Evolutionary conservation across 345 rosid species (phyloP).

Genomic region (Eucalyptus camaldulensis): DNA sequence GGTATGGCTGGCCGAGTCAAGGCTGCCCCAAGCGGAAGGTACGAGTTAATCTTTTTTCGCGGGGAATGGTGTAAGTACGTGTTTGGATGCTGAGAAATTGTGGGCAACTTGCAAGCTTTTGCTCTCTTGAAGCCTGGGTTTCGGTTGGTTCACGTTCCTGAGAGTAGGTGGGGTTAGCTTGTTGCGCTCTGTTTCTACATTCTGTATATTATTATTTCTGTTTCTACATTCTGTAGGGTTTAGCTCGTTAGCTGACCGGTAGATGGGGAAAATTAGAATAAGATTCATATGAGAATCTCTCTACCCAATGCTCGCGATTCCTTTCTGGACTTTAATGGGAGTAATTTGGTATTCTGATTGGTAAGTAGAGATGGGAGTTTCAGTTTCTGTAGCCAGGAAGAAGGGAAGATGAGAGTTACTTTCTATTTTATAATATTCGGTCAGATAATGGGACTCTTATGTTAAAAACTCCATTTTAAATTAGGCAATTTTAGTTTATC

Average conservation of each 20-base stretch:
- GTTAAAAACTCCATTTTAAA: background rate
- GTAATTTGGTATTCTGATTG: background rate
- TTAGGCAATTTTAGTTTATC: background rate
- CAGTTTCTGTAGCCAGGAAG: background rate
- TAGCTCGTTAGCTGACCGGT: background rate
- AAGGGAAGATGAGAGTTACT: background rate
- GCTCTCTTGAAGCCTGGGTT: background rate
- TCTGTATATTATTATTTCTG: background rate
- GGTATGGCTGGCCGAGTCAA: conserved; percentile 3
- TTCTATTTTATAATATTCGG: background rate
- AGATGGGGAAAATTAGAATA: background rate
- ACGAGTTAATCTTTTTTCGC: background rate
- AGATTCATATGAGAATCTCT: background rate
- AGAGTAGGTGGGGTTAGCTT: background rate
- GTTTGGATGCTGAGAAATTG: background rate
- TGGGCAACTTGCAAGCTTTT: background rate
- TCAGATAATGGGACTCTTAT: background rate
- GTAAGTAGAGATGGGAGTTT: background rate
- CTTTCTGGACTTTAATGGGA: background rate
- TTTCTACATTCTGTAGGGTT: background rate
- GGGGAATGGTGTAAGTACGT: background rate
- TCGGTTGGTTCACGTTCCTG: background rate
- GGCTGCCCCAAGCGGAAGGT: conserved; percentile 32
- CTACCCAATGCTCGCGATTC: background rate
- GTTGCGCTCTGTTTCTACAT: background rate